Evolutionary conservation across 257 asterid genomes (phyloP), one percentile per base, ranked within the genome.

Genomic region (Cinchona pubescens): DNA sequence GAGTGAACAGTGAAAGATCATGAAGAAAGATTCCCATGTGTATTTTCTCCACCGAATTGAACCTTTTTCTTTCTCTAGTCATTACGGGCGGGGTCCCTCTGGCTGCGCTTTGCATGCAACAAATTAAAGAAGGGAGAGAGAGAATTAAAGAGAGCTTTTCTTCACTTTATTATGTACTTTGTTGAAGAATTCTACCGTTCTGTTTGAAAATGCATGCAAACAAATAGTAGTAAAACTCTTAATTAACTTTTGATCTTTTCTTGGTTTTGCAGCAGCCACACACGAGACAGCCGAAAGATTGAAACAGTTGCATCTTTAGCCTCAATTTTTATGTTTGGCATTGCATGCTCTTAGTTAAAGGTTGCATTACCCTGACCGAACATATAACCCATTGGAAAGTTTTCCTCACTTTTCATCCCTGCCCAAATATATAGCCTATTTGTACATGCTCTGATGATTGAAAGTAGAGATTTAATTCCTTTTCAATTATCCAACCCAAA

Each of bases 1-100:
- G 64, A 18, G 43, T 10, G 18, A 61, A 68, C 43, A 67, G 62
- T 42, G 59, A 75, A 76, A 59, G 74, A 60, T n/a, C n/a, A n/a
- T 13, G 11, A 19, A 42, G 60, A 35, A 68, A 76, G 71, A 62
- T 46, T 62, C 71, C 55, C 45, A n/a, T n/a, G n/a, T n/a, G 13
- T 32, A 58, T 70, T 48, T 69, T 67, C 30, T 5, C 61, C 81
- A 68, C 75, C 23, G 34, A 34, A 30, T 40, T 67, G n/a, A 10
- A 35, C 51, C 37, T n/a, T 72, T 62, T 25, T 30, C 25, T 55
- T 51, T 27, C 29, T 65, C 72, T 53, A 53, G 29, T 53, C 29
- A 42, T 51, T 71, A 51, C 0, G 2, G n/a, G n/a, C n/a, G n/a
- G 62, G 59, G 61, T 4, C 42, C 62, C 8, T 7, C 67, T 30